These are phyloP conservation scores for Kodamaea sp. DNA, from an alignment of 1,139 yeast genomes.

Conservation along the genomic window DNA sequence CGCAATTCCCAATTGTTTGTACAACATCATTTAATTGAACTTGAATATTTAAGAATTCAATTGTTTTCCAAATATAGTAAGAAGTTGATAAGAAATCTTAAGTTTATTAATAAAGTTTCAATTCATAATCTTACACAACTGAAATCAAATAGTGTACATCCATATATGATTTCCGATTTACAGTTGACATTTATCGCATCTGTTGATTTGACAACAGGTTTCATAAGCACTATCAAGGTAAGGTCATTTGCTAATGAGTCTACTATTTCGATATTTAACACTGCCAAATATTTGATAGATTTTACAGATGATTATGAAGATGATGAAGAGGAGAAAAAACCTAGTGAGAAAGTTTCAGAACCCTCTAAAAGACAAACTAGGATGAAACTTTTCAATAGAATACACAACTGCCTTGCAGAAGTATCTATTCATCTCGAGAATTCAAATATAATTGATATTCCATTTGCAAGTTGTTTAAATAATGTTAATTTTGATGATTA, in stretches of 20 bases:
- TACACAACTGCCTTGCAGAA: conserved; percentile 18
- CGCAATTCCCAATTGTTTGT: conserved; percentile 18
- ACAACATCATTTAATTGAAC: conserved; percentile 10
- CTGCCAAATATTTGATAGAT: conserved; percentile 14
- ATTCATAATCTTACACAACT: conserved; percentile 3
- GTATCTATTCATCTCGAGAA: conserved; percentile 33
- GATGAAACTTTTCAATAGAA: conserved; percentile 1
- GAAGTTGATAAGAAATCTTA: conserved; percentile 17
- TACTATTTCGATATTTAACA: conserved; percentile 25
- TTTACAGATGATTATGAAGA: background rate
- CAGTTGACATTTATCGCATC: conserved; percentile 23
- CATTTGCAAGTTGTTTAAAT: conserved; percentile 30
- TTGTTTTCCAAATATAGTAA: conserved; percentile 21
- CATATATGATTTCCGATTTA: conserved; percentile 17
- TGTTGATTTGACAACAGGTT: conserved; percentile 20
- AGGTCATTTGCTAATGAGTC: conserved; percentile 28
- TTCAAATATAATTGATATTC: conserved; percentile 30
- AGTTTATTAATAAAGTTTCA: conserved; percentile 18
- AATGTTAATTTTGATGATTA: conserved; percentile 26
- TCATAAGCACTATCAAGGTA: conserved; percentile 18
- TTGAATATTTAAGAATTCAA: conserved; percentile 24
- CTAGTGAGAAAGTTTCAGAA: conserved; percentile 5
- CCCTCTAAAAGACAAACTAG: conserved; percentile 12
- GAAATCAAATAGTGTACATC: conserved; percentile 12
- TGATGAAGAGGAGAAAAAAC: conserved; percentile 1